phyloP scores from a whole-genome alignment of 768 basidiomycete species.

The Hydnum rufescens region DNA sequence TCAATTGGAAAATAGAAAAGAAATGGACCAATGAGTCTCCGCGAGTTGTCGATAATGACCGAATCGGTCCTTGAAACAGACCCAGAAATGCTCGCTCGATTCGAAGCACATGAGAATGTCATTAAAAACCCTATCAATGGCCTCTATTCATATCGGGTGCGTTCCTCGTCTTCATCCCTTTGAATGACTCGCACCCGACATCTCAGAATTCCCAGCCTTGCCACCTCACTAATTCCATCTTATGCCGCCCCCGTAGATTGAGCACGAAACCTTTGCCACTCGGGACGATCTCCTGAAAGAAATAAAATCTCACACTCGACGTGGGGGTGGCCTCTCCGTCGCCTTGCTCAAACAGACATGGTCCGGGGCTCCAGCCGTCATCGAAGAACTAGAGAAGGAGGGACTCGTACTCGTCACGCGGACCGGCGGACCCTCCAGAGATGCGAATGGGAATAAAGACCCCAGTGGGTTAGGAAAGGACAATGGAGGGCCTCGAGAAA shows the following conservation, averaged over 20 bases:
- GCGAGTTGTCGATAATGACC: conserved; percentile 70
- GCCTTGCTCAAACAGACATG: conserved; percentile 76
- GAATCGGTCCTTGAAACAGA: conserved; percentile 62
- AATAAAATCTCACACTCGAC: conserved; percentile 67
- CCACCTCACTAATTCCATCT: background rate
- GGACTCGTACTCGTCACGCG: conserved; percentile 79
- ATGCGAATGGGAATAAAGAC: conserved; percentile 85
- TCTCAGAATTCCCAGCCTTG: background rate
- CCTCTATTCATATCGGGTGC: conserved; percentile 69
- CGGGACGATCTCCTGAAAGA: conserved; percentile 70
- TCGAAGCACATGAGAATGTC: conserved; percentile 64
- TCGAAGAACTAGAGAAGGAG: conserved; percentile 78
- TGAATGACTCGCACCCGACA: background rate
- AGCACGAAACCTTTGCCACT: conserved; percentile 21
- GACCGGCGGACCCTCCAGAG: conserved; percentile 62
- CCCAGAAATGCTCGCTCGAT: conserved; percentile 49
- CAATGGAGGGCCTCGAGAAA: conserved; percentile 47
- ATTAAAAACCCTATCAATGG: conserved; percentile 65
- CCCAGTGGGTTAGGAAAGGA: too few species aligned
- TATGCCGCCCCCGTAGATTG: background rate
- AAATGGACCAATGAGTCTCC: conserved; percentile 58
- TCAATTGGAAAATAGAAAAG: conserved; percentile 25
- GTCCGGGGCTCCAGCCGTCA: conserved; percentile 66
- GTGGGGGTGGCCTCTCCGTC: conserved; percentile 70
- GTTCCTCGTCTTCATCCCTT: conserved; percentile 10